These are phyloP conservation scores for Seminavis robusta DNA, from an alignment of 108 stramenopile genomes.

Conservation along the genomic window DNA sequence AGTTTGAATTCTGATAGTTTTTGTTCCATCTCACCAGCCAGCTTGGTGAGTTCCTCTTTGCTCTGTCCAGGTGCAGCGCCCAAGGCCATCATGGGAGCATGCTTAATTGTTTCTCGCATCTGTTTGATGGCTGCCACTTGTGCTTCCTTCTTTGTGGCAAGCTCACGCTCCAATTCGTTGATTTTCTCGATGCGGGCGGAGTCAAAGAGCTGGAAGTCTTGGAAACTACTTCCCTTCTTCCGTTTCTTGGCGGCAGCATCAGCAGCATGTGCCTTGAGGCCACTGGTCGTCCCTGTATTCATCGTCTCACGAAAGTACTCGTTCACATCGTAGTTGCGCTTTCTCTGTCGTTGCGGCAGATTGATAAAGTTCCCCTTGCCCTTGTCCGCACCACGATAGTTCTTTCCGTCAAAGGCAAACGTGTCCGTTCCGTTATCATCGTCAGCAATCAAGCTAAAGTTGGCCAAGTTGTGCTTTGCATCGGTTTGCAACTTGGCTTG, in stretches of 20 bases:
- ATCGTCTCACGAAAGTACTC: slow-evolving; percentile 87
- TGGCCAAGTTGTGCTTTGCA: slow-evolving; percentile 94
- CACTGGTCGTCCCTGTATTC: slow-evolving; percentile 39
- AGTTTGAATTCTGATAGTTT: slow-evolving; percentile 47
- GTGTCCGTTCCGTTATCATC: slow-evolving; percentile 78
- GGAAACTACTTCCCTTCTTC: slow-evolving; percentile 83
- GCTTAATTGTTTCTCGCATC: slow-evolving; percentile 48
- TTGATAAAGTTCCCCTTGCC: slow-evolving; percentile 84
- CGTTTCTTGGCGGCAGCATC: slow-evolving; percentile 79
- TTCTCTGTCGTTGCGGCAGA: slow-evolving; percentile 95
- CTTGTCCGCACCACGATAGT: slow-evolving; percentile 77
- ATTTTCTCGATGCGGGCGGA: slow-evolving; percentile 70
- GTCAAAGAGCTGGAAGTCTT: slow-evolving; percentile 96
- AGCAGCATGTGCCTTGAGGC: slow-evolving; percentile 71
- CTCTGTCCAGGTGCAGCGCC: slow-evolving; percentile 4
- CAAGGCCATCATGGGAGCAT: slow-evolving; percentile 19
- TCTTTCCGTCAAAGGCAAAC: slow-evolving; percentile 89
- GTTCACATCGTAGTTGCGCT: slow-evolving; percentile 95
- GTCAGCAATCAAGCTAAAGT: slow-evolving; percentile 86
- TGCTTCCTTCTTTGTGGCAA: slow-evolving; percentile 68
- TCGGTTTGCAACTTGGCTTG: slow-evolving; percentile 90
- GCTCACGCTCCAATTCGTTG: slow-evolving; percentile 66
- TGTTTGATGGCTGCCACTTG: slow-evolving; percentile 67
- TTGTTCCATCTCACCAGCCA: slow-evolving; percentile 61
- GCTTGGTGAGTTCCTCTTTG: slow-evolving; percentile 31